Evolutionary conservation across 352 stramenopile genomes (phyloP).

Genomic region (Globisporangium lucens): DNA sequence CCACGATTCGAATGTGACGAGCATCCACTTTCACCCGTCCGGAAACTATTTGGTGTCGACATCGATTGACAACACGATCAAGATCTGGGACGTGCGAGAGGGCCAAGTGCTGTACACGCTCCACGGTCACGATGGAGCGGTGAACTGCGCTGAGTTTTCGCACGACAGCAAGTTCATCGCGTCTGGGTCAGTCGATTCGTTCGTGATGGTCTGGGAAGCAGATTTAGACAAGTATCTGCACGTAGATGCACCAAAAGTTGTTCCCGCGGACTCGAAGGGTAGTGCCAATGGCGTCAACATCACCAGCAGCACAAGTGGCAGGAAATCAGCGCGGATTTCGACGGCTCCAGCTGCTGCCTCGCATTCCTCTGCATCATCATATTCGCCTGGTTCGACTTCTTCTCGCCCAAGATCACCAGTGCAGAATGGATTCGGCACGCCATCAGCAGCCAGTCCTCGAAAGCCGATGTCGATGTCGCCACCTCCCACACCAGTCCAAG

Average conservation of each 20-base stretch:
- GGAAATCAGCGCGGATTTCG: slow-evolving; percentile 6
- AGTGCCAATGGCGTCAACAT: slow-evolving; percentile 2
- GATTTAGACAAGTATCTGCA: slow-evolving; percentile 78
- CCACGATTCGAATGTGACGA: slow-evolving; percentile 76
- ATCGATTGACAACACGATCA: slow-evolving; percentile 85
- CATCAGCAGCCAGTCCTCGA: background rate
- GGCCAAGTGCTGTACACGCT: slow-evolving; percentile 92
- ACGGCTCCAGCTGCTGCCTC: background rate
- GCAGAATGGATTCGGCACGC: background rate
- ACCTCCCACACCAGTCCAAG: slow-evolving; percentile 34
- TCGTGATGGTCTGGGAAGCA: slow-evolving; percentile 86
- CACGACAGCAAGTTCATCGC: slow-evolving; percentile 61
- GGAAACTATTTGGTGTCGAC: slow-evolving; percentile 91
- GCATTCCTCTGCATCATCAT: background rate
- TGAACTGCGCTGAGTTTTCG: slow-evolving; percentile 71
- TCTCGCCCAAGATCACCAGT: background rate
- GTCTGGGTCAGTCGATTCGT: slow-evolving; percentile 68
- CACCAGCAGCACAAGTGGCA: slow-evolving; percentile 1
- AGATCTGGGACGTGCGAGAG: slow-evolving; percentile 92
- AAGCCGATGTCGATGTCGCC: slow-evolving; percentile 18
- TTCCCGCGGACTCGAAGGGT: slow-evolving; percentile 1
- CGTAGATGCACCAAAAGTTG: slow-evolving; percentile 27
- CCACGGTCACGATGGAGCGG: slow-evolving; percentile 78
- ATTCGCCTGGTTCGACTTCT: background rate
- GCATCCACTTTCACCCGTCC: slow-evolving; percentile 87